Evolutionary conservation across 768 basidiomycete genomes (phyloP).

Genomic region (Russula olivacea): DNA sequence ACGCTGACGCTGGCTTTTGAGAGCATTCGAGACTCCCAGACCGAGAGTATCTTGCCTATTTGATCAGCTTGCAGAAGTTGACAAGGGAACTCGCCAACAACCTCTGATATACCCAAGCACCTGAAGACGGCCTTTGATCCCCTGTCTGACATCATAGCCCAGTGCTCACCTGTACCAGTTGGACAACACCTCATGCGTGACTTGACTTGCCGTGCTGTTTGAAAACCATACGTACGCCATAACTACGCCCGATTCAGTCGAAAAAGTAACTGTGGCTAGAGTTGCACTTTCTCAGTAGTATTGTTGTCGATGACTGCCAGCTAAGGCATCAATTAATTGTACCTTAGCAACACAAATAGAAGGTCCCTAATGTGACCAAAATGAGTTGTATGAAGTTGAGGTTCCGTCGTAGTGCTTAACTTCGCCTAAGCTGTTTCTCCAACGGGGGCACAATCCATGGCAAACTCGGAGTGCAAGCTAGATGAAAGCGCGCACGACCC

Average conservation of each 20-base stretch:
- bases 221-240: not conserved
- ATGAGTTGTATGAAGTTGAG: not conserved
- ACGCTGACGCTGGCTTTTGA: constrained; percentile 70
- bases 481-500: not conserved
- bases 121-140: too few relatives aligned
- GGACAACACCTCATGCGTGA: too few relatives aligned
- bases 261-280: not conserved
- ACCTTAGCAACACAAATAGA: not conserved
- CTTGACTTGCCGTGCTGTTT: too few relatives aligned
- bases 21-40: constrained; percentile 69
- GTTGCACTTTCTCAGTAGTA: not conserved
- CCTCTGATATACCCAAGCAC: too few relatives aligned
- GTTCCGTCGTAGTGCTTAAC: not conserved
- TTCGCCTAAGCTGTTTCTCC: not conserved
- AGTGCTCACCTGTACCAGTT: too few relatives aligned
- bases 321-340: not conserved
- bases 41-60: constrained; percentile 57
- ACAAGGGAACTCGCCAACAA: constrained; percentile 46
- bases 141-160: too few relatives aligned
- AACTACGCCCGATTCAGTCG: not conserved
- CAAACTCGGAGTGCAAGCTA: not conserved
- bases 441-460: not conserved
- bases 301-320: not conserved
- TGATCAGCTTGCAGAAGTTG: constrained; percentile 68
- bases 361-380: not conserved